Conservation (phyloP, 1,139 yeast genomes). For the Torulaspora pretoriensis region DNA sequence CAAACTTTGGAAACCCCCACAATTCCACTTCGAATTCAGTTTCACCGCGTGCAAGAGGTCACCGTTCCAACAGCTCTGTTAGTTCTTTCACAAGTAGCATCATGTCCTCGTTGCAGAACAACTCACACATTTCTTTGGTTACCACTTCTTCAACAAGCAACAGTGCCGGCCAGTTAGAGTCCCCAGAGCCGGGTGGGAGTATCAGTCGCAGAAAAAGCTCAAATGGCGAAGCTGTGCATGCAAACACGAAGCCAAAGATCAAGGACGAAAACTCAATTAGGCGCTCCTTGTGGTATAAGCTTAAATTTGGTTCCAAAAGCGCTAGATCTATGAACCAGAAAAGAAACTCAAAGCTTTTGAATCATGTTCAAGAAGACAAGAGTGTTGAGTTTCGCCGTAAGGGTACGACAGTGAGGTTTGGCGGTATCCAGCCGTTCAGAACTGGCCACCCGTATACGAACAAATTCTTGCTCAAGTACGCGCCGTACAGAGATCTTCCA, state of each 20-base stretch:
- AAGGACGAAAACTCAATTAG: constrained; percentile 4
- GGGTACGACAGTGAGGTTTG: constrained; percentile 6
- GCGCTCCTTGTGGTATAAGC: constrained; percentile 10
- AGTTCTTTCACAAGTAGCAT: constrained; percentile 19
- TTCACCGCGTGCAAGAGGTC: constrained; percentile 10
- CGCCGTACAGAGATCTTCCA: constrained; percentile 62
- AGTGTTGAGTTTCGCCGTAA: constrained; percentile 1
- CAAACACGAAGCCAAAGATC: background rate
- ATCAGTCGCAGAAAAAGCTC: background rate
- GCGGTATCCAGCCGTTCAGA: constrained; percentile 5
- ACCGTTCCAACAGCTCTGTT: constrained; percentile 18
- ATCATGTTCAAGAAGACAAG: background rate
- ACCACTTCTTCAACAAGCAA: constrained; percentile 10
- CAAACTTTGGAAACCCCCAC: constrained; percentile 3
- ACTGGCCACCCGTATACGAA: constrained; percentile 56
- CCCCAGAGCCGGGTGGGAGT: background rate
- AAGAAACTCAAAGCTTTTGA: background rate
- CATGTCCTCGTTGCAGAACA: constrained; percentile 18
- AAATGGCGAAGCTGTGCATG: background rate
- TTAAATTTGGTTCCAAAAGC: constrained; percentile 8
- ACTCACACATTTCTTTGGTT: constrained; percentile 9
- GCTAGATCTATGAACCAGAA: constrained; percentile 4
- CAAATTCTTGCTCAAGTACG: constrained; percentile 52
- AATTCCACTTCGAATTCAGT: background rate
- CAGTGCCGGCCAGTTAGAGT: constrained; percentile 2